These are phyloP conservation scores for Plasmodium vivax DNA, from an alignment of 169 alveolate species.

Conservation along the genomic window DNA sequence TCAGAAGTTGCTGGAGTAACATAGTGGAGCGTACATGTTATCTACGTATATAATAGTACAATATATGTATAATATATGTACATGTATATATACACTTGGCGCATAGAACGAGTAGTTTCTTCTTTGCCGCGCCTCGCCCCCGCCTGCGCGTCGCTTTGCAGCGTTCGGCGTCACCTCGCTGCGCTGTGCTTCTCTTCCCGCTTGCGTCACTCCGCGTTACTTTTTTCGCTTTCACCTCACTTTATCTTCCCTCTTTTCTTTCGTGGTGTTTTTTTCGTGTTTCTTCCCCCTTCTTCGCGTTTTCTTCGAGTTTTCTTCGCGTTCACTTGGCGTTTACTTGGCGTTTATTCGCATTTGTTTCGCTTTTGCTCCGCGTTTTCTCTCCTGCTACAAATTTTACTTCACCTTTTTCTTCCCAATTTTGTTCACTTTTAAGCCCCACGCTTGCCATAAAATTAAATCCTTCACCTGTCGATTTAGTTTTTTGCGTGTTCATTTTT, in stretches of 20 bases:
- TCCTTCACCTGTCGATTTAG: not conserved
- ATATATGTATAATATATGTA: no score
- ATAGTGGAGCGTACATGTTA: not conserved
- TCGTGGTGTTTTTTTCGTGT: not conserved
- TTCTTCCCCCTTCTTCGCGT: not conserved
- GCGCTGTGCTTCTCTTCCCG: not conserved
- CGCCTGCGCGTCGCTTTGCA: not conserved
- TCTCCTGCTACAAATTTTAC: not conserved
- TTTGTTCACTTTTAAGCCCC: not conserved
- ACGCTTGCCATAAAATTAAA: not conserved
- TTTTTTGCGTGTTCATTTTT: not conserved
- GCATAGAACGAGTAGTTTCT: not conserved
- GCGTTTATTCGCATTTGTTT: not conserved
- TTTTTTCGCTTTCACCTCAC: not conserved
- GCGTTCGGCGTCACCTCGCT: not conserved
- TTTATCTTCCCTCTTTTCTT: not conserved
- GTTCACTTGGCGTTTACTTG: no score
- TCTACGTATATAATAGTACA: not conserved
- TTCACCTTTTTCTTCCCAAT: not conserved
- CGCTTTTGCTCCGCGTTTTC: not conserved
- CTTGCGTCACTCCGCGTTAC: not conserved
- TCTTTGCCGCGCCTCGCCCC: not conserved
- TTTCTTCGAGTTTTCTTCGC: not conserved
- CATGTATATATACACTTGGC: not conserved
- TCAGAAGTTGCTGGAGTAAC: not conserved